Percentiles rank a stretch among this genome's conserved stretches.
Conservation (phyloP, 2,329 filamentous ascomycete genomes). For the Arthrinium puccinioides region DNA sequence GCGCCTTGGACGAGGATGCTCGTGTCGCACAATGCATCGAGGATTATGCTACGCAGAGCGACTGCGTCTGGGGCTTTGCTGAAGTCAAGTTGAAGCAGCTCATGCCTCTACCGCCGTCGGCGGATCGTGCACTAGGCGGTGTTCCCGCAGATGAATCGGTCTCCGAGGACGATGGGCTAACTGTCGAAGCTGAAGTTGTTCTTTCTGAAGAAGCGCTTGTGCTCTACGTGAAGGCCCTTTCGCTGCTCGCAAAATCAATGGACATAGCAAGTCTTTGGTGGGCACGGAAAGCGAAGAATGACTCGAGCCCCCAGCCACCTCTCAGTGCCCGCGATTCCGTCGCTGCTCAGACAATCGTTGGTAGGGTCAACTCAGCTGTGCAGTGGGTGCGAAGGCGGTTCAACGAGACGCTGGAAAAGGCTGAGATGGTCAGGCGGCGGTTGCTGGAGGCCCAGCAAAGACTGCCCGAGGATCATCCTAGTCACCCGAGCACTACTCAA, state of each 20-base stretch:
- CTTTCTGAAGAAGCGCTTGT: conserved; percentile 93
- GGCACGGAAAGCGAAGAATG: conserved; percentile 67
- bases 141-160: conserved; percentile 45
- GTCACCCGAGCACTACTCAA: conserved; percentile 73
- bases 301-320: conserved; percentile 37
- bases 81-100: conserved; percentile 98
- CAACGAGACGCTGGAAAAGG: conserved; percentile 96
- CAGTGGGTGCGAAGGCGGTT: conserved; percentile 93
- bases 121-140: conserved; percentile 62
- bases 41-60: conserved; percentile 84
- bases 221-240: conserved; percentile 89
- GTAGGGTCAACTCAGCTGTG: conserved; percentile 84
- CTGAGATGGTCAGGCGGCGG: conserved; percentile 85
- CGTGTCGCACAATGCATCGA: conserved; percentile 77
- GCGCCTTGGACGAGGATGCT: conserved; percentile 69
- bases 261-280: conserved; percentile 93
- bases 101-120: conserved; percentile 78
- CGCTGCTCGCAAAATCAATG: conserved; percentile 87
- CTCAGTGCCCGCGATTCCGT: conserved; percentile 32
- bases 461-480: conserved; percentile 77
- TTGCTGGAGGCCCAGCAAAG: conserved; percentile 79
- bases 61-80: conserved; percentile 95
- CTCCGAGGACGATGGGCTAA: conserved; percentile 67
- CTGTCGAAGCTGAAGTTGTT: conserved; percentile 74
- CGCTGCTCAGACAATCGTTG: conserved; percentile 44